These are phyloP conservation scores for Dorcoceras hygrometricum DNA, from an alignment of 257 asterid genomes.

Conservation along the genomic window DNA sequence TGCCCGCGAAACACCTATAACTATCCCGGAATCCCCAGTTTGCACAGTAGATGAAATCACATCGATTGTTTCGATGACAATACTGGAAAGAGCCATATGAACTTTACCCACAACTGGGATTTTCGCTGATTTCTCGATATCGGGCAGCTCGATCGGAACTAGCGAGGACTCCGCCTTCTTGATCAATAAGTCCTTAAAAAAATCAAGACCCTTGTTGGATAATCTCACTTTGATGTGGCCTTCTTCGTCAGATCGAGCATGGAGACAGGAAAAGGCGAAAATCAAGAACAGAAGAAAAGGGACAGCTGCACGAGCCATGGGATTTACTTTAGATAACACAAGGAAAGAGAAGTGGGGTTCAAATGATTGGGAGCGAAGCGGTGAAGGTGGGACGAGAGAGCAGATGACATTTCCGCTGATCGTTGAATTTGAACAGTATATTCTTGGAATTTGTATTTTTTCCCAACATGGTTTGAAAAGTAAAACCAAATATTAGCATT, in stretches of 20 bases:
- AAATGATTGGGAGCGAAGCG: background rate
- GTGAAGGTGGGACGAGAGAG: background rate
- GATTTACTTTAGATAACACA: slow-evolving; percentile 3
- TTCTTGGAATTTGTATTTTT: background rate
- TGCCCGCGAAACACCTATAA: slow-evolving; percentile 70
- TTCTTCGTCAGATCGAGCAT: slow-evolving; percentile 44
- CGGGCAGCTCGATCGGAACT: slow-evolving; percentile 72
- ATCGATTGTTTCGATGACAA: slow-evolving; percentile 42
- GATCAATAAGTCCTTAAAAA: slow-evolving; percentile 60
- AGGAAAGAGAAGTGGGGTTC: background rate
- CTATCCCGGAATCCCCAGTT: slow-evolving; percentile 65
- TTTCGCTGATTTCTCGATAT: slow-evolving; percentile 45
- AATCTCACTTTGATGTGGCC: slow-evolving; percentile 52
- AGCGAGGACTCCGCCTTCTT: slow-evolving; percentile 55
- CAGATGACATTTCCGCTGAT: background rate
- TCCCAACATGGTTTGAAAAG: no score
- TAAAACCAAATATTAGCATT: no score
- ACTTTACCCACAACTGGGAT: slow-evolving; percentile 73
- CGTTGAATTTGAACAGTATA: background rate
- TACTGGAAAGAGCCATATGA: slow-evolving; percentile 46
- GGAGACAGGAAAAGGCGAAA: slow-evolving; percentile 22
- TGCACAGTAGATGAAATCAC: slow-evolving; percentile 60
- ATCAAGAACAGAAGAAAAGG: slow-evolving; percentile 25
- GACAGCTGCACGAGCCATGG: slow-evolving; percentile 37
- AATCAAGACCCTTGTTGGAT: slow-evolving; percentile 77